Base-by-base conservation (phyloP, 345 rosid species). In the Hypericum perforatum region DNA sequence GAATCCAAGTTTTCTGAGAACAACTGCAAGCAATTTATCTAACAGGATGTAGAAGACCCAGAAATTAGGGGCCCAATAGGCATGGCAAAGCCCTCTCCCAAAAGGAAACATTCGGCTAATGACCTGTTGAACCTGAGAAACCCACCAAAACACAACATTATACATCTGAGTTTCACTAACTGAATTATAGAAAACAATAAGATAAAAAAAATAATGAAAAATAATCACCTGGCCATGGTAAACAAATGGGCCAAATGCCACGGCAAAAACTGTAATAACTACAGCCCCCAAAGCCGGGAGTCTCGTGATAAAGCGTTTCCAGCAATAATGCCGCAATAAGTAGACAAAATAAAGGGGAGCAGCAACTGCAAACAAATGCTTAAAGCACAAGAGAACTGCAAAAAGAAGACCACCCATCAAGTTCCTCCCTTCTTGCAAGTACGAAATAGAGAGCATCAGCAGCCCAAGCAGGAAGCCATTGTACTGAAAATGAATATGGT, bases 61-160 rank as follows among this genome's bases (percentile, higher is more conserved):
- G 59, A 92, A 81, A 43, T 88, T 92, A 7, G 95, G 98, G 8
- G 98, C 96, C 98, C 98, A 92, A 39, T 81, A 92, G 5, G 96
- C 96, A 71, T 92, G 96, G 60, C 95, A 87, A 54, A 91, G 77
- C 59, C 98, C 98, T 82, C 96, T 81, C 49, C 98, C 98, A 43
- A 91, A 91, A 51, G 96, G 98, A 78, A 91, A 91, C 96, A 91
- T 79, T 54, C 84, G 78, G 54, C 59, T 54, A 7, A 91, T 49
- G 57, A 91, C 95, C 75, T 81, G 84, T 61, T 74, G 78, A 32
- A 85, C 84, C 98, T 91, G 92, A 80, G 76, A 62, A 41, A 49
- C 54, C 32, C 32, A 22, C 32, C 32, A 22, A 22, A 4, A 22
- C 32, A 22, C 32, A 22, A 22, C 32, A 22, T 22, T 4, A 22